phyloP scores from a whole-genome alignment of 2,329 filamentous ascomycete species.

The Botrytis hyacinthi region DNA sequence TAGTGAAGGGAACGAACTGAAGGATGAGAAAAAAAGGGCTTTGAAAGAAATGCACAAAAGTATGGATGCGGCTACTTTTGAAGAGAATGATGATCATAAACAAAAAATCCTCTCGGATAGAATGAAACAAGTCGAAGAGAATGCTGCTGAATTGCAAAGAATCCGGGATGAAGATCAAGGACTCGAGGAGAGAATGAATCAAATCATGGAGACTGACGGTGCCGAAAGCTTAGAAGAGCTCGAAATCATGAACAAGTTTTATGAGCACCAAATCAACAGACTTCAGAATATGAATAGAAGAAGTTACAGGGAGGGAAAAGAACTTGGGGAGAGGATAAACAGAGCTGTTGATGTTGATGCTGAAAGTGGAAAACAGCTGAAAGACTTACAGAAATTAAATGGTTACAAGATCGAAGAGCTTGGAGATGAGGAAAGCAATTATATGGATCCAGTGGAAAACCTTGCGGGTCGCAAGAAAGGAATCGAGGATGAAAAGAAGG shows the following conservation, averaged over 20 bases:
- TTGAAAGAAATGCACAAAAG: neutral
- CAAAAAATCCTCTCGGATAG: neutral
- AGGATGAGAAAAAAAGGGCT: neutral
- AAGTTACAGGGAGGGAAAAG: neutral
- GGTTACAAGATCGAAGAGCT: neutral
- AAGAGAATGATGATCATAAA: neutral
- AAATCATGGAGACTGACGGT: neutral
- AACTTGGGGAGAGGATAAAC: neutral
- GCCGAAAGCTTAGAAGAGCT: neutral
- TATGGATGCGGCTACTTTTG: neutral
- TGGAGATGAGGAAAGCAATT: neutral
- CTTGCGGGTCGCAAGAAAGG: neutral
- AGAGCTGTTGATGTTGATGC: neutral
- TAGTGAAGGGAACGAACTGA: neutral
- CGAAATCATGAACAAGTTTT: neutral
- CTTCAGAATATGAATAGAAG: neutral
- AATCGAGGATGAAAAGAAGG: neutral
- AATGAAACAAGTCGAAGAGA: neutral
- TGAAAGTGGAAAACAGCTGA: neutral
- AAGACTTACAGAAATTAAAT: neutral
- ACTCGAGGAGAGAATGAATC: neutral
- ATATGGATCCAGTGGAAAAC: neutral
- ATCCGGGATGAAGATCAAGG: neutral
- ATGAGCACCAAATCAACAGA: neutral
- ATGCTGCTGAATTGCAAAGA: neutral